phyloP scores from a whole-genome alignment of 352 stramenopile genomes.

The Phytophthora crassamura region DNA sequence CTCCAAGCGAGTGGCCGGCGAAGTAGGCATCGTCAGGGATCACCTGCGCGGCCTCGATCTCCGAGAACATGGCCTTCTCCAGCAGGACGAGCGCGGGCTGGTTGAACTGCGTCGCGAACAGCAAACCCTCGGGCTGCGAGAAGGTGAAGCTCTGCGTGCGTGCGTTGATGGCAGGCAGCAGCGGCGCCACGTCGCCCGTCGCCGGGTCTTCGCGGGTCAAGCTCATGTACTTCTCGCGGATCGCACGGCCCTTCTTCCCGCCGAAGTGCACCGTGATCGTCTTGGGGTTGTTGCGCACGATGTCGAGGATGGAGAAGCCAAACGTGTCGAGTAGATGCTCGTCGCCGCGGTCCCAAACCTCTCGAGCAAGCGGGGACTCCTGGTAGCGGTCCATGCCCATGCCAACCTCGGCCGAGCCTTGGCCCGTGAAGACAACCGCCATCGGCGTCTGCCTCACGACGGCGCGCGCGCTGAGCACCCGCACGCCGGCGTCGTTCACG shows the following conservation, averaged over 20 bases:
- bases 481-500: slow-evolving; percentile 73
- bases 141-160: slow-evolving; percentile 89
- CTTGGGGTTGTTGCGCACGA: slow-evolving; percentile 88
- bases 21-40: slow-evolving; percentile 82
- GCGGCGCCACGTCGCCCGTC: slow-evolving; percentile 55
- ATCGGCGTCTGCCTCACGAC: slow-evolving; percentile 72
- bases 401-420: slow-evolving; percentile 80
- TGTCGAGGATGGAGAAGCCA: slow-evolving; percentile 90
- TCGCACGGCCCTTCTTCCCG: slow-evolving; percentile 74
- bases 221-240: slow-evolving; percentile 89
- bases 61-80: slow-evolving; percentile 87
- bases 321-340: slow-evolving; percentile 74
- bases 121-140: slow-evolving; percentile 69
- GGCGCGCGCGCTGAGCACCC: slow-evolving; percentile 74
- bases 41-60: slow-evolving; percentile 74
- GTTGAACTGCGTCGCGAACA: slow-evolving; percentile 90
- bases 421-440: slow-evolving; percentile 89
- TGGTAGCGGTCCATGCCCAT: slow-evolving; percentile 93
- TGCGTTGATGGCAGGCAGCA: slow-evolving; percentile 85
- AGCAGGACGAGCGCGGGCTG: slow-evolving; percentile 84
- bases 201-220: slow-evolving; percentile 70
- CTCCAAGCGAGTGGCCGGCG: slow-evolving; percentile 88
- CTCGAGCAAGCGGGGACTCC: slow-evolving; percentile 66
- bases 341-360: slow-evolving; percentile 87
- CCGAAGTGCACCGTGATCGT: slow-evolving; percentile 90